phyloP scores from a whole-genome alignment of 352 stramenopile genomes.

The Pythium utonaiense region DNA sequence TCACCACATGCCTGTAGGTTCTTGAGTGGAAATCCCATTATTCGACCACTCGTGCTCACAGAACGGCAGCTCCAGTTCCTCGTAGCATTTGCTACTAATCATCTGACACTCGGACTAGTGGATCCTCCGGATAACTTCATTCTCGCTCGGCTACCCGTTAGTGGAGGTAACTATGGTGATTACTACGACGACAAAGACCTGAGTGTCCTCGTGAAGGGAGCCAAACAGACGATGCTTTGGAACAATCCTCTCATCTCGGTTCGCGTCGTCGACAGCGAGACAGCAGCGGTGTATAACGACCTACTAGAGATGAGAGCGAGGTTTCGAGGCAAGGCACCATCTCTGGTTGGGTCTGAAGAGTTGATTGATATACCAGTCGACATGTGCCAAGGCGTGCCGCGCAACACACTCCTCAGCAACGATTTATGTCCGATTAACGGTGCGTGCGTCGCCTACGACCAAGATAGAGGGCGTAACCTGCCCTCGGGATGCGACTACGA shows the following conservation, averaged over 20 bases:
- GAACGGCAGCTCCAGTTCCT: neutral
- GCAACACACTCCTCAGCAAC: neutral
- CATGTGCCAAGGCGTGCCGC: neutral
- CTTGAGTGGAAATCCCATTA: neutral
- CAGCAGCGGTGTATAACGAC: neutral
- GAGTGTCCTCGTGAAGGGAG: neutral
- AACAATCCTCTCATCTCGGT: neutral
- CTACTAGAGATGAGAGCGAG: neutral
- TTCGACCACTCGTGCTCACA: neutral
- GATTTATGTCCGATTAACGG: neutral
- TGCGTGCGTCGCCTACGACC: neutral
- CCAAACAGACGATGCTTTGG: neutral
- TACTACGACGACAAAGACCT: neutral
- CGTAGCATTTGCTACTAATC: neutral
- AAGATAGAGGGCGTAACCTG: neutral
- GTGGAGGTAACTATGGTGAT: neutral
- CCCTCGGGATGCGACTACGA: neutral
- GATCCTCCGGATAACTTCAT: neutral
- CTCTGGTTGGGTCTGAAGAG: no score
- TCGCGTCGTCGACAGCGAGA: neutral
- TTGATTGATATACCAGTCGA: neutral
- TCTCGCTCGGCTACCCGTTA: neutral
- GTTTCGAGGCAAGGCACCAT: no score
- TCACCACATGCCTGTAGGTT: neutral
- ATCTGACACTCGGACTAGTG: neutral